Percentiles rank a stretch among this genome's conserved stretches.
Conservation (phyloP, 768 basidiomycete genomes). For the Paxillus ammoniavirescens region DNA sequence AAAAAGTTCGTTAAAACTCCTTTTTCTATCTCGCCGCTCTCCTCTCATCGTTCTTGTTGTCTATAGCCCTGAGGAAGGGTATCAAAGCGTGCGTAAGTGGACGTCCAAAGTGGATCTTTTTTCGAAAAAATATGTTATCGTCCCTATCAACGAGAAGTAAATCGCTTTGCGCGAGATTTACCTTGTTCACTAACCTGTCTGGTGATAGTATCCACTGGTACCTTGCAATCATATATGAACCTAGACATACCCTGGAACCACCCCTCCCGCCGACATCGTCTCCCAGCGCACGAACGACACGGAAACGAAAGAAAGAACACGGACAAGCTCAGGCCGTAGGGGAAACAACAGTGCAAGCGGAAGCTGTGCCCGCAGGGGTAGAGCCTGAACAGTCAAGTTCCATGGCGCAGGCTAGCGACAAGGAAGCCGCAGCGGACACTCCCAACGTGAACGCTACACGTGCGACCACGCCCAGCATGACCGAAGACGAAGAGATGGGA, state of each 20-base stretch:
- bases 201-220: constrained; percentile 88
- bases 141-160: constrained; percentile 97
- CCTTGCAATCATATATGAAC: constrained; percentile 88
- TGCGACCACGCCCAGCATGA: constrained; percentile 20
- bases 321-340: constrained; percentile 1
- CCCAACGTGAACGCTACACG: constrained; percentile 17
- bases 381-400: constrained; percentile 1
- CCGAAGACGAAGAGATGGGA: constrained; percentile 13
- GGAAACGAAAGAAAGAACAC: constrained; percentile 20
- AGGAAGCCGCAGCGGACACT: constrained; percentile 13
- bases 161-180: constrained; percentile 17
- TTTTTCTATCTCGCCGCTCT: background rate
- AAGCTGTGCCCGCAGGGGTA: background rate
- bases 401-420: background rate
- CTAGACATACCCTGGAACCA: constrained; percentile 56
- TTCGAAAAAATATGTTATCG: constrained; percentile 85
- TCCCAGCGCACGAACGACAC: constrained; percentile 16
- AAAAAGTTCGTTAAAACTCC: constrained; percentile 46
- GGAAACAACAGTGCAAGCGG: background rate
- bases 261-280: constrained; percentile 34
- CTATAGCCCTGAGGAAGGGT: constrained; percentile 58
- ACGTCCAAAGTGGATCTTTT: constrained; percentile 88
- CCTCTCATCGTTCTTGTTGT: constrained; percentile 14
- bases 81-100: constrained; percentile 90
- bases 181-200: constrained; percentile 5